These are phyloP conservation scores for Pythium utonaiense DNA, from an alignment of 352 stramenopile genomes.

Conservation along the genomic window DNA sequence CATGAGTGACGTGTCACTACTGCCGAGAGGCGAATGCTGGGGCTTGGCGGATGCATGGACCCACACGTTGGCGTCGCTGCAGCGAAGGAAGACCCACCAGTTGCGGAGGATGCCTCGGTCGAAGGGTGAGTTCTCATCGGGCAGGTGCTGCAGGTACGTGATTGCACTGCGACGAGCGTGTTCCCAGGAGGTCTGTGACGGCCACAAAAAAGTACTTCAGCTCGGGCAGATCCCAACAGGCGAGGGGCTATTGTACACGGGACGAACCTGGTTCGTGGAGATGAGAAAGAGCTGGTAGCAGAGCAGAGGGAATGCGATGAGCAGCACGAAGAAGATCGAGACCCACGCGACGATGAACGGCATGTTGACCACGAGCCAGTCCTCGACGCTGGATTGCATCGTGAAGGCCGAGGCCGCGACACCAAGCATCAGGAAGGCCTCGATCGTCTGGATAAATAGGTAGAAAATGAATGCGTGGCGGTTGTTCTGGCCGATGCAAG, in stretches of 20 bases:
- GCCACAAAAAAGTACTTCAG: neutral
- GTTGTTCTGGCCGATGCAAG: conserved; percentile 70
- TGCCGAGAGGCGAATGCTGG: conserved; percentile 5
- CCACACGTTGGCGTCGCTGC: conserved; percentile 57
- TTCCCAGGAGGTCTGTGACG: conserved; percentile 68
- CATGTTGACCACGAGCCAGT: conserved; percentile 72
- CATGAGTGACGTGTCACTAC: conserved; percentile 19
- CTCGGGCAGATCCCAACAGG: no score
- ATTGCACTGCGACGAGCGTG: conserved; percentile 61
- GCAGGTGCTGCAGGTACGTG: conserved; percentile 67
- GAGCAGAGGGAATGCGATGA: conserved; percentile 58
- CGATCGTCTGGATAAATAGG: conserved; percentile 53
- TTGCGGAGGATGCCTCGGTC: conserved; percentile 55
- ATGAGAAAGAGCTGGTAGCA: conserved; percentile 71
- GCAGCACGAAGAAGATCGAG: conserved; percentile 48
- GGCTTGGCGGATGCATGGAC: conserved; percentile 33
- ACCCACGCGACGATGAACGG: conserved; percentile 64
- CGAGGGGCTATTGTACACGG: no score
- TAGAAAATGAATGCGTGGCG: conserved; percentile 65
- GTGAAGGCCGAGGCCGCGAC: conserved; percentile 51
- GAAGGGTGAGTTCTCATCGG: conserved; percentile 59
- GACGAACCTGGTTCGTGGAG: conserved; percentile 55
- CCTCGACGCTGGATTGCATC: conserved; percentile 50
- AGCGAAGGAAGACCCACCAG: conserved; percentile 51
- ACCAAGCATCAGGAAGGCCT: conserved; percentile 44